These are phyloP conservation scores for Pachyrhizus erosus DNA, from an alignment of 306 rosid genomes.

Conservation along the genomic window DNA sequence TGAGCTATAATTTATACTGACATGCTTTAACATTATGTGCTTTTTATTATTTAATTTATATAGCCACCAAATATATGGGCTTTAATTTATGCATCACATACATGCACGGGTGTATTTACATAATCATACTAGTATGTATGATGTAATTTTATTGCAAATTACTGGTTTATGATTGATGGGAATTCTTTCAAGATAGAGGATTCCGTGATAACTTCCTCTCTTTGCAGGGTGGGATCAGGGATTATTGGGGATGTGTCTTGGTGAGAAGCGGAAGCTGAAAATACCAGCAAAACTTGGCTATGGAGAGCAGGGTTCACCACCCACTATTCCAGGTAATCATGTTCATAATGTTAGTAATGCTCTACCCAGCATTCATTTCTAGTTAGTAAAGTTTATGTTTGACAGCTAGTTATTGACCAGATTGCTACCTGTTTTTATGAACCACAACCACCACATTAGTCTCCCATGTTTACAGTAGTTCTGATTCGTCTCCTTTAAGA, in stretches of 20 bases:
- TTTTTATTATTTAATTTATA: background rate
- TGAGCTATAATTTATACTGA: background rate
- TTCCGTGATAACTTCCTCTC: conserved; percentile 23
- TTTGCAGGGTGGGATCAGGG: conserved; percentile 99
- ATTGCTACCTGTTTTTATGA: conserved; percentile 10
- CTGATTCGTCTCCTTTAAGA: background rate
- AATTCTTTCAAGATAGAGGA: conserved; percentile 27
- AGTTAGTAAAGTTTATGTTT: conserved; percentile 14
- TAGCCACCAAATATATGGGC: background rate
- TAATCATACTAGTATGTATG: background rate
- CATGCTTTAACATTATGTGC: background rate
- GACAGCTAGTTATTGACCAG: conserved; percentile 5
- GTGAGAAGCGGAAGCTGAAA: conserved; percentile 97
- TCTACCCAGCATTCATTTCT: background rate
- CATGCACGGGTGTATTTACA: background rate
- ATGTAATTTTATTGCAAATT: background rate
- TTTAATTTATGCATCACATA: background rate
- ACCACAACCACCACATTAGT: background rate
- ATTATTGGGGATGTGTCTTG: conserved; percentile 86
- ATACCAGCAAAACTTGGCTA: conserved; percentile 95
- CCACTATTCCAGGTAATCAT: conserved; percentile 84
- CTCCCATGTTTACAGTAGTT: conserved; percentile 1
- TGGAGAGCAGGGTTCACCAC: conserved; percentile 93
- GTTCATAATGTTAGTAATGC: conserved; percentile 13
- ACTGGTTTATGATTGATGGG: conserved; percentile 33